Conservation (phyloP, 805 yeast genomes). For the Candida multigemmis region DNA sequence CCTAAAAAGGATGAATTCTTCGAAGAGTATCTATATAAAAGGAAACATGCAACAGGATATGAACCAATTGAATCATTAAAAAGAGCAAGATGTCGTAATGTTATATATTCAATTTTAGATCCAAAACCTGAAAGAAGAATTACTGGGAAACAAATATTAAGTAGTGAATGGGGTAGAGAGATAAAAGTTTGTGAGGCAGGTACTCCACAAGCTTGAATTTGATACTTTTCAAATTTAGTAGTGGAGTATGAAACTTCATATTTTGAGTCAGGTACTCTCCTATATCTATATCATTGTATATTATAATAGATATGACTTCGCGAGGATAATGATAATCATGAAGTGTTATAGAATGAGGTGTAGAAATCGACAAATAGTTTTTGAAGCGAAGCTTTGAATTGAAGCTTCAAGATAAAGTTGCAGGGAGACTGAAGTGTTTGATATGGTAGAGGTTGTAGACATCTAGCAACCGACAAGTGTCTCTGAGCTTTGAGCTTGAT, state of each 20-base stretch:
- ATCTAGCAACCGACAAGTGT: too few species aligned
- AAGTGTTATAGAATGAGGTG: background rate
- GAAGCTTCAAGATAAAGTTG: too few species aligned
- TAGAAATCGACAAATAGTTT: background rate
- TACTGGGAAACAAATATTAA: slow-evolving; percentile 78
- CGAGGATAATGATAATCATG: background rate
- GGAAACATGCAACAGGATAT: slow-evolving; percentile 79
- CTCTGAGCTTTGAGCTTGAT: too few species aligned
- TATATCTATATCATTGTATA: background rate
- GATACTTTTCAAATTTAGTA: background rate
- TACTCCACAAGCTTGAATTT: background rate
- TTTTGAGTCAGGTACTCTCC: background rate
- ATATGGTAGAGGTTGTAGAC: too few species aligned
- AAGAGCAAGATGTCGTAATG: slow-evolving; percentile 85
- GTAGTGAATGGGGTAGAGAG: slow-evolving; percentile 94
- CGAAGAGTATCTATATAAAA: slow-evolving; percentile 59
- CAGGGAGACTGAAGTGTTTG: too few species aligned
- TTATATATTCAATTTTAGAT: slow-evolving; percentile 85
- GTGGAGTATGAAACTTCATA: too few species aligned
- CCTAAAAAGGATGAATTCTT: slow-evolving; percentile 72
- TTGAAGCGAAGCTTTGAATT: too few species aligned
- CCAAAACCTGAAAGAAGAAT: slow-evolving; percentile 85
- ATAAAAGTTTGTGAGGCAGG: slow-evolving; percentile 74
- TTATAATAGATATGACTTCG: background rate
- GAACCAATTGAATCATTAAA: slow-evolving; percentile 85